Evolutionary conservation across 208 protist genomes (phyloP).

Genomic region (Wallacemonas rigidus): DNA sequence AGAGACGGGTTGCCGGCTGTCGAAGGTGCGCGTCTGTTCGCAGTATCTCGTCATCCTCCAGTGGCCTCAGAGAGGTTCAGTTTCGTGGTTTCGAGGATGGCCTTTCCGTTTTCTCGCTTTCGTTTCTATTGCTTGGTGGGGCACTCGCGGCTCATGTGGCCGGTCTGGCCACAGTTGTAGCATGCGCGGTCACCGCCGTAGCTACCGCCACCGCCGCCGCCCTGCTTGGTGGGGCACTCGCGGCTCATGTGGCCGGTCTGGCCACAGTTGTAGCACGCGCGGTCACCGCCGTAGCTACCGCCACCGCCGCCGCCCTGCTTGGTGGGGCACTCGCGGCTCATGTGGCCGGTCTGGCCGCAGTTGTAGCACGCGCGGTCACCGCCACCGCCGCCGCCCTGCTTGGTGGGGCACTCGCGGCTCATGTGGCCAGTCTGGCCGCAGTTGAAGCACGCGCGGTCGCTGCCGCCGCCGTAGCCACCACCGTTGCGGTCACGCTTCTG

Average conservation of each 20-base stretch:
- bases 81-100: not conserved
- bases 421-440: constrained; percentile 81
- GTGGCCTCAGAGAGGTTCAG: too few species aligned
- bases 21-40: too few species aligned
- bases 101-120: too few species aligned
- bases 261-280: constrained; percentile 70
- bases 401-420: constrained; percentile 82
- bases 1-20: too few species aligned
- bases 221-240: constrained; percentile 68
- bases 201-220: constrained; percentile 40
- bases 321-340: constrained; percentile 85
- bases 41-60: too few species aligned
- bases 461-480: constrained; percentile 50
- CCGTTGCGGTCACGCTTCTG: constrained; percentile 60
- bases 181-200: constrained; percentile 70
- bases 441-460: constrained; percentile 83
- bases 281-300: constrained; percentile 28
- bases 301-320: constrained; percentile 25
- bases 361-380: constrained; percentile 81
- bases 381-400: constrained; percentile 38
- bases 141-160: constrained; percentile 86
- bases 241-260: constrained; percentile 77
- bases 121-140: constrained; percentile 27
- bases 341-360: constrained; percentile 84
- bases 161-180: constrained; percentile 84